These are phyloP conservation scores for Corymbia maculata DNA, from an alignment of 345 rosid genomes.

Conservation along the genomic window DNA sequence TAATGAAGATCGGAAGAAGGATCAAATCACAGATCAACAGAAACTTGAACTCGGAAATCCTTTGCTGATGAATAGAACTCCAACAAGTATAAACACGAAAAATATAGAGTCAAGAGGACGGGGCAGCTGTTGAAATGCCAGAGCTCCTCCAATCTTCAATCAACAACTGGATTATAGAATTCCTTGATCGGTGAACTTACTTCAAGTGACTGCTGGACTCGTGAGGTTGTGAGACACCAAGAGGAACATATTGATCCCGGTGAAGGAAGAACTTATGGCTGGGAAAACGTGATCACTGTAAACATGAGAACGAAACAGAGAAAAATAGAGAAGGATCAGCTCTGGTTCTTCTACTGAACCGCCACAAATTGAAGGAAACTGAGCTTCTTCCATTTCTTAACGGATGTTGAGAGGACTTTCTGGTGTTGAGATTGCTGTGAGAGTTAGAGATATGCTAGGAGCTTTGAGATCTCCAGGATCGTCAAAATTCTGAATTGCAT, in stretches of 20 bases:
- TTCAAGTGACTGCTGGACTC: neutral
- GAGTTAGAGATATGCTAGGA: neutral
- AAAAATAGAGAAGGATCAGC: neutral
- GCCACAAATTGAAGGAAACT: neutral
- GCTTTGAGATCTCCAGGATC: neutral
- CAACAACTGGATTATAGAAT: neutral
- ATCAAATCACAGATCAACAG: neutral
- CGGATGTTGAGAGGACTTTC: neutral
- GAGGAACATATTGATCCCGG: neutral
- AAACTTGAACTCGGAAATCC: neutral
- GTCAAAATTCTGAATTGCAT: neutral
- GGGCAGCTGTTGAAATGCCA: neutral
- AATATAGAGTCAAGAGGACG: neutral
- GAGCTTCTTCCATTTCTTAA: neutral
- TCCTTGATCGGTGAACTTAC: neutral
- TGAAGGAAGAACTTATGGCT: neutral
- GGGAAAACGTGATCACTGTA: neutral
- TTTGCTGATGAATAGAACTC: neutral
- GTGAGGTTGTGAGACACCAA: neutral
- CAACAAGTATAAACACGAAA: neutral
- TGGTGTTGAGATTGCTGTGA: neutral
- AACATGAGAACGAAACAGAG: neutral
- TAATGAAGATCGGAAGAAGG: neutral
- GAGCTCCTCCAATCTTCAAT: neutral
- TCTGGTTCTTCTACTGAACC: neutral